Evolutionary conservation across 2,329 filamentous ascomycete genomes (phyloP).

Genomic region (Scedosporium boydii): DNA sequence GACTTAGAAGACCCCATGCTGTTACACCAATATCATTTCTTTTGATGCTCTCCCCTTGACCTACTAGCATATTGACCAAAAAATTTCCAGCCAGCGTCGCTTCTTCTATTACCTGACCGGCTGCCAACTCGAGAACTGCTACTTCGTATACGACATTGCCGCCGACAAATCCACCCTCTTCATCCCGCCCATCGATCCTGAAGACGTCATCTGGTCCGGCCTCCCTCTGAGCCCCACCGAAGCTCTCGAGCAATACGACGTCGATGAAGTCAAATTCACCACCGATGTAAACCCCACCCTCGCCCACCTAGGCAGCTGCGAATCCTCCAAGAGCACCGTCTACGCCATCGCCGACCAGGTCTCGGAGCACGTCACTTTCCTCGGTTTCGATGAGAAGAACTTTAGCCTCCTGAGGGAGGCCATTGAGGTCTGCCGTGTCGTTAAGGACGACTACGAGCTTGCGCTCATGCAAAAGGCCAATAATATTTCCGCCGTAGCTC

Average conservation of each 20-base stretch:
- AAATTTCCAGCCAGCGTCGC: conserved; percentile 62
- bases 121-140: conserved; percentile 68
- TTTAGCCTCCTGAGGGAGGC: conserved; percentile 45
- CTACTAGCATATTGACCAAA: not conserved
- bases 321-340: conserved; percentile 35
- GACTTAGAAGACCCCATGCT: not conserved
- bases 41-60: not conserved
- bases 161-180: conserved; percentile 71
- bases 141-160: conserved; percentile 70
- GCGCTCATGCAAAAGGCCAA: conserved; percentile 66
- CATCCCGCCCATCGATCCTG: conserved; percentile 81
- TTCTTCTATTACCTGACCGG: conserved; percentile 95
- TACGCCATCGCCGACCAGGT: conserved; percentile 75
- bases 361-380: conserved; percentile 60
- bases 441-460: conserved; percentile 69
- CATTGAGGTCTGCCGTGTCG: conserved; percentile 57
- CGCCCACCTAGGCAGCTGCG: conserved; percentile 35
- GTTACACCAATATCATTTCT: not conserved
- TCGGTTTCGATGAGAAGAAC: conserved; percentile 59
- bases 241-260: conserved; percentile 67
- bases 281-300: conserved; percentile 69
- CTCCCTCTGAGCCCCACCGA: conserved; percentile 70
- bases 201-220: conserved; percentile 87
- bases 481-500: conserved; percentile 56
- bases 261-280: conserved; percentile 67